These are phyloP conservation scores for Venturia effusa DNA, from an alignment of 2,329 filamentous ascomycete species.

Conservation along the genomic window DNA sequence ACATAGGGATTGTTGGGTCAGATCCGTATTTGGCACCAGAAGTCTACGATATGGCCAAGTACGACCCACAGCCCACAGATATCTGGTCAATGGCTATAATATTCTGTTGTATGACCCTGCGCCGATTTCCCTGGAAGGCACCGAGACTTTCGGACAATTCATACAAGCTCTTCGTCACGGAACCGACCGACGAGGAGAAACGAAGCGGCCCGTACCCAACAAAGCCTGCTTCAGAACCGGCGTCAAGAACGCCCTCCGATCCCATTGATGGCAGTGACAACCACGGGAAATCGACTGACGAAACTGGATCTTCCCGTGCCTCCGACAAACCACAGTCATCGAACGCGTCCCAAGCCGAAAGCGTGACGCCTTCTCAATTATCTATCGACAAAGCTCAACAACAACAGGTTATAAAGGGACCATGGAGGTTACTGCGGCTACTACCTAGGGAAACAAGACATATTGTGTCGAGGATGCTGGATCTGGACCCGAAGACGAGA, in stretches of 20 bases:
- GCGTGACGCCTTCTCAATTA: conserved; percentile 13
- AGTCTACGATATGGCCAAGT: conserved; percentile 87
- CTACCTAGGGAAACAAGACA: conserved; percentile 81
- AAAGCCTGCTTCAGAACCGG: conserved; percentile 25
- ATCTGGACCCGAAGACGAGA: conserved; percentile 71
- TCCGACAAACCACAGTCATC: conserved; percentile 1
- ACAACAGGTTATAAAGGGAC: conserved; percentile 64
- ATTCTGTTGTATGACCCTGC: conserved; percentile 95
- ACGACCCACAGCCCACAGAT: conserved; percentile 87
- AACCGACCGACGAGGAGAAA: conserved; percentile 46
- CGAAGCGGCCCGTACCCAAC: conserved; percentile 14
- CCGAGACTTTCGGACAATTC: conserved; percentile 87
- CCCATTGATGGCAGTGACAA: conserved; percentile 16
- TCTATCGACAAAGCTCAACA: conserved; percentile 35
- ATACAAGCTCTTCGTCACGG: conserved; percentile 81
- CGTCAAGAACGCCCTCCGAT: conserved; percentile 22
- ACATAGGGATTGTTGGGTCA: conserved; percentile 63
- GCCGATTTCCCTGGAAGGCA: conserved; percentile 94
- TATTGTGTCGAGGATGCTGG: conserved; percentile 87
- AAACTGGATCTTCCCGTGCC: background rate
- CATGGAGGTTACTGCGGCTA: conserved; percentile 78
- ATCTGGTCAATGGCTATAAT: conserved; percentile 99
- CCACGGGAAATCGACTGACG: background rate
- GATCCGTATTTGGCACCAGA: conserved; percentile 96
- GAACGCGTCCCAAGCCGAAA: background rate